phyloP scores from a whole-genome alignment of 306 rosid species.

The Phaseolus lunatus region DNA sequence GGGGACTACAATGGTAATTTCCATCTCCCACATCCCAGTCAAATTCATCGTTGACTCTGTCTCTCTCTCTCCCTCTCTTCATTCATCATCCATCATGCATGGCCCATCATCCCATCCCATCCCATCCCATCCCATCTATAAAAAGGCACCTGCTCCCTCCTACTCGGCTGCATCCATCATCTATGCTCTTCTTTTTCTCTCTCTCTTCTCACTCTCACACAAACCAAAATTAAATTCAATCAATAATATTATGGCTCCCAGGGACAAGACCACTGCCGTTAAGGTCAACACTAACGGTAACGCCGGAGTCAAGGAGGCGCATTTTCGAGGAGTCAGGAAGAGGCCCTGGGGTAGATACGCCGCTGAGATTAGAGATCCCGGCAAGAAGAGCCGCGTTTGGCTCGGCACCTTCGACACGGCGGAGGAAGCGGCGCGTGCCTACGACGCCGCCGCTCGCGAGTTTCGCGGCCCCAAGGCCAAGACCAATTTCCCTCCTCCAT shows the following conservation, averaged over 20 bases:
- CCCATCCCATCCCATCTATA: conserved; percentile 40
- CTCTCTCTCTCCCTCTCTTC: neutral
- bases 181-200: neutral
- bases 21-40: conserved; percentile 58
- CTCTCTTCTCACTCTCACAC: neutral
- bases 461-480: conserved; percentile 96
- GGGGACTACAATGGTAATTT: conserved; percentile 53
- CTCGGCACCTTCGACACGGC: conserved; percentile 98
- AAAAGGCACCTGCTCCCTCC: conserved; percentile 9
- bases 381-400: conserved; percentile 99
- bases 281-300: conserved; percentile 32
- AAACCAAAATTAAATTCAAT: neutral
- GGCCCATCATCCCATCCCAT: neutral
- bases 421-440: conserved; percentile 93
- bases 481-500: conserved; percentile 70
- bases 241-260: conserved; percentile 71
- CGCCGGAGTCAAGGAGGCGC: conserved; percentile 67
- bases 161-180: conserved; percentile 13
- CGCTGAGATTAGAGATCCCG: conserved; percentile 95
- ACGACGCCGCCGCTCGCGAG: conserved; percentile 85
- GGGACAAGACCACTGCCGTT: conserved; percentile 55
- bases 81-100: conserved; percentile 27
- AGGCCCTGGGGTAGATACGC: conserved; percentile 99
- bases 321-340: conserved; percentile 95
- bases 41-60: conserved; percentile 66